These are phyloP conservation scores for Amanita fuliginea DNA, from an alignment of 768 basidiomycete genomes.

Conservation along the genomic window DNA sequence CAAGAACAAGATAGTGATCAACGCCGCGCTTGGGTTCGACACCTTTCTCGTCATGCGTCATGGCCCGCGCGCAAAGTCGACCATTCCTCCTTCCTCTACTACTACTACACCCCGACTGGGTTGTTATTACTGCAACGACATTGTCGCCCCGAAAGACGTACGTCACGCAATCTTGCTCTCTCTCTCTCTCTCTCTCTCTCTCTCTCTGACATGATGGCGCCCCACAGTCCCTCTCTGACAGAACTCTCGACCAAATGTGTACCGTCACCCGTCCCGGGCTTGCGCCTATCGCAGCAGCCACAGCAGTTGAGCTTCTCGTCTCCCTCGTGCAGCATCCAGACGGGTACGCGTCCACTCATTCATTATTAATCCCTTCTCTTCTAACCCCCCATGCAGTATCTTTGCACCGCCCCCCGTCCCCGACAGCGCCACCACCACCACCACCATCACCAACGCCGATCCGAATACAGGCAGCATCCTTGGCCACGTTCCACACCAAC, in stretches of 20 bases:
- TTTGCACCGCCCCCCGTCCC: constrained; percentile 65
- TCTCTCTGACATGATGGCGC: background rate
- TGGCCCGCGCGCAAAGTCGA: constrained; percentile 50
- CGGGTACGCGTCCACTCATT: constrained; percentile 38
- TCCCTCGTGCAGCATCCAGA: constrained; percentile 84
- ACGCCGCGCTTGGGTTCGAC: constrained; percentile 93
- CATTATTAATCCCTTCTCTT: background rate
- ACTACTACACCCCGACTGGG: constrained; percentile 43
- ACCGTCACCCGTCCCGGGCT: constrained; percentile 94
- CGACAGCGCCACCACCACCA: constrained; percentile 1
- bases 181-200: background rate
- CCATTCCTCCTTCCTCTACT: constrained; percentile 17
- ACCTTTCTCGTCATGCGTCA: constrained; percentile 96
- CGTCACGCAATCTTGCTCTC: constrained; percentile 9
- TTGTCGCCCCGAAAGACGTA: constrained; percentile 92
- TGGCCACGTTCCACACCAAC: constrained; percentile 87
- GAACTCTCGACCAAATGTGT: constrained; percentile 98
- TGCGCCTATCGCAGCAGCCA: constrained; percentile 85
- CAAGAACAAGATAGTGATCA: constrained; percentile 89
- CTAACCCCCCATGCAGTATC: constrained; percentile 12
- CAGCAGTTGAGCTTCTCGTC: constrained; percentile 86
- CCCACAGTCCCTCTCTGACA: constrained; percentile 53
- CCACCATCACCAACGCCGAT: constrained; percentile 11
- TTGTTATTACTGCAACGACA: constrained; percentile 98
- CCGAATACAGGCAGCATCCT: constrained; percentile 32